Evolutionary conservation across 805 yeast species (phyloP), one percentile per base, ranked within the genome.

Genomic region (Kuraishia piskuri): DNA sequence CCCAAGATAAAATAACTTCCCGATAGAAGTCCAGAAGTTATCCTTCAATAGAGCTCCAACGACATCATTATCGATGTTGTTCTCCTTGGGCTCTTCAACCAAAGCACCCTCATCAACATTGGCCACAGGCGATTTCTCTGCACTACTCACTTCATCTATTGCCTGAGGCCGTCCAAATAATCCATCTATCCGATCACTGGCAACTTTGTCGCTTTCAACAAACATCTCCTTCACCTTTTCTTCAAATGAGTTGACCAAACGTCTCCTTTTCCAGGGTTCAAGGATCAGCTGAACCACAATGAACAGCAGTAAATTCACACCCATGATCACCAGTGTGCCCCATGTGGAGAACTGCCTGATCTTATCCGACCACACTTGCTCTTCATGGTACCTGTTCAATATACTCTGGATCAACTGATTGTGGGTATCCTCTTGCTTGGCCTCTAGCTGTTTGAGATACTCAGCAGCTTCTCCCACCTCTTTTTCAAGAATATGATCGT

Each of bases 281-380:
- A 94, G 80, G 0, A 90, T 75, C 59, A 94, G 72, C 58, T 96
- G 96, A 19, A 95, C 94, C 6, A 88, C 73, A 2, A 90, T 63
- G 58, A 94, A 90, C 24, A 95, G 67, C 8, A 87, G 51, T 23
- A 92, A 77, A 70, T 94, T 94, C 57, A 90, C 78, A 1, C 90
- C 94, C 96, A 91, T 90, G 47, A 94, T 74, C 3, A 84, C 71
- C 77, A 94, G 83, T 0, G 99, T 94, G 2, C 98, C 99, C 96
- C 97, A 94, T 0, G 98, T 91, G 5, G 96, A 88, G 4, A 96
- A 90, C 58, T 91, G 79, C 56, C 99, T 75, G 55, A 94, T 94
- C 68, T 91, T 91, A 69, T 94, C 99, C 1, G 97, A 89, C 98
- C 99, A 94, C 7, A 94, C 82, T 68, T 94, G 98, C 63, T 94